Evolutionary conservation across 306 rosid species (phyloP), one percentile per base, ranked within the genome.

Genomic region (Quercus parvula): DNA sequence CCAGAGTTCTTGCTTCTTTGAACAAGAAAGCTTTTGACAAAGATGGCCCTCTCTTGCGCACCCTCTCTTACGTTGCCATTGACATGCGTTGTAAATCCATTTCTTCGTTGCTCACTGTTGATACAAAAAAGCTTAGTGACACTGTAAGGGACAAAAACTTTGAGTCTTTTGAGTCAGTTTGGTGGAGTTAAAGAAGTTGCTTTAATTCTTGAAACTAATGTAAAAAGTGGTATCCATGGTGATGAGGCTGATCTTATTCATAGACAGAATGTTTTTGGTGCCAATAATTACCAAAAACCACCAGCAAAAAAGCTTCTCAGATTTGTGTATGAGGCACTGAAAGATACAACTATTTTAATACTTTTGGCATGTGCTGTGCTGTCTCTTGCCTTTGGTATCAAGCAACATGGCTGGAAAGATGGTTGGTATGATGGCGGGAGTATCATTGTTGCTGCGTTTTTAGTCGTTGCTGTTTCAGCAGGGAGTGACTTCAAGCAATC

Each of bases 381-480:
- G 24, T 54, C 83, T 25, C 56, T 80, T 13, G 78, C 31, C 38
- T 80, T 80, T 31, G 78, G 83, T 5, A 80, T 80, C 44, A 80
- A 80, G 56, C 70, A 80, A 46, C 74, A 56, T 38, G 83, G 83
- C 19, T 80, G 75, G 83, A 74, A 41, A 1, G 69, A 66, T 27
- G 83, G 83, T 25, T 80, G 83, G 83, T 80, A 71, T 56, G 83
- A 80, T 30, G 83, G 83, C n/a, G 83, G 83, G 27, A 80, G 83
- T 4, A 80, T 80, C 52, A 57, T 72, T 8, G 10, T 73, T 5
- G 79, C 78, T 56, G 61, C 67, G 49, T 0, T 80, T 17, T 78
- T 74, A 7, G 79, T 80, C 49, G 62, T 80, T 0, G 8, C 46
- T 4, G 75, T 80, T 20, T 80, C 83, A 27, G 66, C 79, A 2